Base-by-base conservation (phyloP, 2,329 filamentous ascomycete genomes). In the Hypoxylon sp. region DNA sequence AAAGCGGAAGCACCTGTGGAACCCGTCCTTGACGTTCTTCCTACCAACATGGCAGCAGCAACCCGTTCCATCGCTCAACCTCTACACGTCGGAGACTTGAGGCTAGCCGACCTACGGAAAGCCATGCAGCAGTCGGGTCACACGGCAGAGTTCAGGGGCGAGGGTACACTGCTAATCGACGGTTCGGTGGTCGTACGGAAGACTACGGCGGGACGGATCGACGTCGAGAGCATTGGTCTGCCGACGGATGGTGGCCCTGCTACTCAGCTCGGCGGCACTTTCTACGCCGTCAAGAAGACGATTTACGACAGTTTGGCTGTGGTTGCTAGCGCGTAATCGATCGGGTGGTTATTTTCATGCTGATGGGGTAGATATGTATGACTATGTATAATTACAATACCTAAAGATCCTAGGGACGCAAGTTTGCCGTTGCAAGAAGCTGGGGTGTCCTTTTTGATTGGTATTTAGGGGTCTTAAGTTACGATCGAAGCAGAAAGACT, bases 291-390 rank as follows among this genome's bases (percentile, higher is more conserved):
- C 9, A 93, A 93, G 82, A 90, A 86, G 81, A 94, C 93, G 80
- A 97, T 99, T 71, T 99, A 99, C 79, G 93, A 97, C 73, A 94
- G 94, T 8, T 81, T 99, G 78, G 96, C 96, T 35, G 93, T 98
- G 66, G 94, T 99, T 72, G 91, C 92, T 14, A 93, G 92, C 50
- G 87, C 86, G 53, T 93, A 58, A 72, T 57, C 3, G 11, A 22
- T 11, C 11, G 14, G 35, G 37, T 5, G n/a, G 13, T 10, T 2
- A 35, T 31, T 10, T 31, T n/a, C 3, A 19, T 54, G 26, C 22
- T 13, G 13, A 31, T 24, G 31, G 22, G 11, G 29, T 22, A 10
- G 31, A 51, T n/a, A 22, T 62, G 59, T 63, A 63, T 33, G 42
- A 63, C 24, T 55, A 63, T 63, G 59, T 63, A 56, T 17, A n/a